A percentile compares a stretch with the other conserved stretches of the same genome.
Conservation (phyloP, 805 yeast species). For the Cyberlindnera petersonii region DNA sequence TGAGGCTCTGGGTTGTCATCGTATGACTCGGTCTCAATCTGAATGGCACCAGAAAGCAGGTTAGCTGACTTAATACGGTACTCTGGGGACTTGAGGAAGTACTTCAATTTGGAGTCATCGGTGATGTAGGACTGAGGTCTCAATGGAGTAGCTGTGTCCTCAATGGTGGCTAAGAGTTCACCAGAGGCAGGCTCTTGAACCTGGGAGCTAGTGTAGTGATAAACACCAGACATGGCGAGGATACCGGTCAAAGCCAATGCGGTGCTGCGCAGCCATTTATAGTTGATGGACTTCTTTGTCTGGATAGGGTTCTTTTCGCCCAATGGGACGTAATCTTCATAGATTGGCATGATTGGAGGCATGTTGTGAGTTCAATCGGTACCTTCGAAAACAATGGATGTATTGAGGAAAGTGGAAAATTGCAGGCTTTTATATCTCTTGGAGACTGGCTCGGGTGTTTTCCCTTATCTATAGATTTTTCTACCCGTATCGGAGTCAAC, state of each 20-base stretch:
- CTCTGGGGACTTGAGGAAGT: constrained; percentile 13
- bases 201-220: constrained; percentile 1
- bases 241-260: constrained; percentile 8
- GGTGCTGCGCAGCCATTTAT: constrained; percentile 10
- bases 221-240: constrained; percentile 10
- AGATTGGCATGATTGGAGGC: constrained; percentile 3
- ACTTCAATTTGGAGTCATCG: constrained; percentile 13
- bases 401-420: too few relatives aligned
- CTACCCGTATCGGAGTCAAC: too few relatives aligned
- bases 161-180: background rate
- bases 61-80: constrained; percentile 11
- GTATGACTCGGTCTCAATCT: constrained; percentile 17
- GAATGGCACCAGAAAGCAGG: constrained; percentile 15
- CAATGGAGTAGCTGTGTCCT: constrained; percentile 1
- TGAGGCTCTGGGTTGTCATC: constrained; percentile 16
- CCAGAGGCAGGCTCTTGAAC: background rate
- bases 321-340: constrained; percentile 7
- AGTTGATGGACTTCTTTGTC: background rate
- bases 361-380: background rate
- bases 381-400: background rate
- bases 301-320: constrained; percentile 3
- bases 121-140: constrained; percentile 14
- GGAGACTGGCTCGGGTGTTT: too few relatives aligned
- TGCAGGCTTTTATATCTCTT: too few relatives aligned
- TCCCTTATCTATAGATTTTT: too few relatives aligned